These are phyloP conservation scores for Hypoxylon sp. DNA, from an alignment of 2,329 filamentous ascomycete species.

Conservation along the genomic window DNA sequence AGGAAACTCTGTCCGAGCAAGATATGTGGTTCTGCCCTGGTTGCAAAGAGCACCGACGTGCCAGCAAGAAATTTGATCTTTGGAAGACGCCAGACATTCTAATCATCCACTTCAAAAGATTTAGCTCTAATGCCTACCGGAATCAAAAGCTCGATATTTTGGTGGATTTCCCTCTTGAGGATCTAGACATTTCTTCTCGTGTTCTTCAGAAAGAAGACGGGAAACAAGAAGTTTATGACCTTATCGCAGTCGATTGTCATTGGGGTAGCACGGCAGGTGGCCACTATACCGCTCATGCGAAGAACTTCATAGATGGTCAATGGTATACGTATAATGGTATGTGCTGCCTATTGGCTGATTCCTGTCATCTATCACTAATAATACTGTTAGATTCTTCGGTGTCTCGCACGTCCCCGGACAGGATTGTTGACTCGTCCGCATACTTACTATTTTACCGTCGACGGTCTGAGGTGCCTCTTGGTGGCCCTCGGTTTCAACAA, in stretches of 20 bases:
- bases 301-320: slow-evolving; percentile 87
- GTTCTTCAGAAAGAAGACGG: slow-evolving; percentile 84
- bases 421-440: slow-evolving; percentile 79
- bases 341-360: slow-evolving; percentile 50
- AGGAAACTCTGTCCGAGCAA: slow-evolving; percentile 92
- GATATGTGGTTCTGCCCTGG: slow-evolving; percentile 98
- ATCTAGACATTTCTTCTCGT: slow-evolving; percentile 83
- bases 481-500: slow-evolving; percentile 79
- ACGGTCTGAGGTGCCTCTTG: slow-evolving; percentile 80
- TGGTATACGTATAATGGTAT: slow-evolving; percentile 99
- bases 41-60: slow-evolving; percentile 92
- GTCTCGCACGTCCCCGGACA: slow-evolving; percentile 69
- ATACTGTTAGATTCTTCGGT: slow-evolving; percentile 79
- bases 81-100: slow-evolving; percentile 98
- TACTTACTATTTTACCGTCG: slow-evolving; percentile 98
- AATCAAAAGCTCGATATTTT: slow-evolving; percentile 92
- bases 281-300: slow-evolving; percentile 95
- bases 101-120: slow-evolving; percentile 94
- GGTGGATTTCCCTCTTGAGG: slow-evolving; percentile 92
- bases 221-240: slow-evolving; percentile 88
- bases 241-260: slow-evolving; percentile 97
- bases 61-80: slow-evolving; percentile 95
- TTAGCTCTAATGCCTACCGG: slow-evolving; percentile 85
- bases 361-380: slow-evolving; percentile 52
- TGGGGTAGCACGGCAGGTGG: slow-evolving; percentile 93